A percentile compares a stretch with the other conserved stretches of the same genome.
Evolutionary conservation across 768 basidiomycete genomes (phyloP).

Genomic region (Hericium rajendrae): DNA sequence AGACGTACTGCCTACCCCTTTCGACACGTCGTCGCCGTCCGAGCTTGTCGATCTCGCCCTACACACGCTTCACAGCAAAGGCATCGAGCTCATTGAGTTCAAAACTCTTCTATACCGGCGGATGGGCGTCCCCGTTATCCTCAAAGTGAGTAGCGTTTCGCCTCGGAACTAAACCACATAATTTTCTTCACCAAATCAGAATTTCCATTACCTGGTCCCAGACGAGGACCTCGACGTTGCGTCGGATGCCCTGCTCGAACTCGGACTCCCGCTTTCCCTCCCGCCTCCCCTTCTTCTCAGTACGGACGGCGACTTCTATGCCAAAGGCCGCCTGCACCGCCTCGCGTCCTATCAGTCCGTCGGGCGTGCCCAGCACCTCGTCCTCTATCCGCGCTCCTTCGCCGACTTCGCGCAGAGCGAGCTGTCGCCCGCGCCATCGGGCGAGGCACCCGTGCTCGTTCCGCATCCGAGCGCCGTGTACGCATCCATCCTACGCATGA

Average conservation of each 20-base stretch:
- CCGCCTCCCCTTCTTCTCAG: not conserved
- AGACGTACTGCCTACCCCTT: not conserved
- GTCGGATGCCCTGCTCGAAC: not conserved
- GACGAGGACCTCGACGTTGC: not conserved
- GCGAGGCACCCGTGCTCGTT: conserved; percentile 11
- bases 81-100: not conserved
- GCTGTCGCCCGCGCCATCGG: conserved; percentile 14
- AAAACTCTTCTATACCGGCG: not conserved
- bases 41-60: not conserved
- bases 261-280: not conserved
- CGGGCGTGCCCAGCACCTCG: not conserved
- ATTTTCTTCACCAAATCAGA: not conserved
- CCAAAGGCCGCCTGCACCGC: not conserved
- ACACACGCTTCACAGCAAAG: not conserved
- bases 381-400: not conserved
- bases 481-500: conserved; percentile 25
- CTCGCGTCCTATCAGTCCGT: not conserved
- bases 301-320: not conserved
- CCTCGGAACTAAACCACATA: not conserved
- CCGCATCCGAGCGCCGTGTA: conserved; percentile 24
- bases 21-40: not conserved
- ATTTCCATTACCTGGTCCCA: not conserved
- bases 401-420: conserved; percentile 18
- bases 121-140: not conserved
- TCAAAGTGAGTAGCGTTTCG: not conserved